A percentile compares a stretch with the other conserved stretches of the same genome.
Conservation (phyloP, 1,284 basidiomycete genomes). For the Pseudozyma sp. region DNA sequence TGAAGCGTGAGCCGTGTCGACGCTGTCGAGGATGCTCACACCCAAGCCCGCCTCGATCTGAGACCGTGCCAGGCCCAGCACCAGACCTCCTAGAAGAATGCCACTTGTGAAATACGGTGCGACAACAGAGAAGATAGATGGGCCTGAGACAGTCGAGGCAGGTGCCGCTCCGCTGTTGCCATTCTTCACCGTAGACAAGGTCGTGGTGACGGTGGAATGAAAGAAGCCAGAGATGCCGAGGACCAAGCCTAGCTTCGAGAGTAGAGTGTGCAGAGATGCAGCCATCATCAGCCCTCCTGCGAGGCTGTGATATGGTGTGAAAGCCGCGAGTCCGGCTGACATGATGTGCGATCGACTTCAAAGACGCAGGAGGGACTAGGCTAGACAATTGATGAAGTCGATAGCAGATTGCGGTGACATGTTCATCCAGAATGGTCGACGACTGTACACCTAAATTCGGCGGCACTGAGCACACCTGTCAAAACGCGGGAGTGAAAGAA, state of each 20-base stretch:
- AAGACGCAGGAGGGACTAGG: too few relatives aligned
- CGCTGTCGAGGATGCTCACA: conserved; percentile 52
- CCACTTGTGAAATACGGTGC: conserved; percentile 52
- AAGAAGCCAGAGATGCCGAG: conserved; percentile 66
- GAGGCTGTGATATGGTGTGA: conserved; percentile 58
- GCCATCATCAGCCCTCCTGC: conserved; percentile 66
- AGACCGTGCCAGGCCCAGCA: conserved; percentile 39
- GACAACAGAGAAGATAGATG: conserved; percentile 31
- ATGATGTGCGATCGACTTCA: conserved; percentile 5
- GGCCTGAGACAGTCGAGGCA: conserved; percentile 3
- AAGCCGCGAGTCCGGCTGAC: conserved; percentile 27
- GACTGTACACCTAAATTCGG: too few relatives aligned
- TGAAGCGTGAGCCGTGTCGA: background rate
- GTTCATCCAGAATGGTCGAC: too few relatives aligned
- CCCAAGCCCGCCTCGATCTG: conserved; percentile 50
- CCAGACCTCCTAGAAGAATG: conserved; percentile 54
- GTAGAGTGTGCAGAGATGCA: conserved; percentile 53
- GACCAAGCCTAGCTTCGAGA: conserved; percentile 54
- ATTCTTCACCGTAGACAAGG: background rate
- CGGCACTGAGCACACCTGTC: too few relatives aligned
- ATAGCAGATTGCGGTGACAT: too few relatives aligned
- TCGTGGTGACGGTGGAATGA: conserved; percentile 48
- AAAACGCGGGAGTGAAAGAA: too few relatives aligned
- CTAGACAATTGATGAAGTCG: too few relatives aligned
- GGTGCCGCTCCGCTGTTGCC: conserved; percentile 1